phyloP scores from a whole-genome alignment of 176 grass and related monocot genomes.

The Eleusine indica region DNA sequence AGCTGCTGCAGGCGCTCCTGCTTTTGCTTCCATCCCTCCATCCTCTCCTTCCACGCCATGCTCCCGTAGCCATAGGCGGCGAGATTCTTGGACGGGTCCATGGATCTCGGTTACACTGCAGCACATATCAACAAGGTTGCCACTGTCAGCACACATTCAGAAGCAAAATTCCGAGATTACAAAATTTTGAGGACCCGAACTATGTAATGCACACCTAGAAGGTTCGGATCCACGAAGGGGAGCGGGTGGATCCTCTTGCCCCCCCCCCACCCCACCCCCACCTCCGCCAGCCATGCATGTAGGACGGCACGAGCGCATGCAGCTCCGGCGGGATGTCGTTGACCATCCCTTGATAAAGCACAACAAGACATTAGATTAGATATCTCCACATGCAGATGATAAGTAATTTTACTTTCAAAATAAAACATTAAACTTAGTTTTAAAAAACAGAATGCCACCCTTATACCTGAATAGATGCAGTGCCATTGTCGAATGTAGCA shows the following conservation, averaged over 20 bases:
- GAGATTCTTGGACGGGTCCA: slow-evolving; percentile 96
- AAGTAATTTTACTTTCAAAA: too few relatives aligned
- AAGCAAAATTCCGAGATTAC: slow-evolving; percentile 17
- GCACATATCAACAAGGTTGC: not conserved
- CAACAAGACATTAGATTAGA: too few relatives aligned
- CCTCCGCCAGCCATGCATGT: slow-evolving; percentile 47
- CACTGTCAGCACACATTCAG: not conserved
- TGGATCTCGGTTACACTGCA: slow-evolving; percentile 91
- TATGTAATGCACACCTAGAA: slow-evolving; percentile 49
- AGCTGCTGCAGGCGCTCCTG: slow-evolving; percentile 65
- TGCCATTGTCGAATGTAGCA: too few relatives aligned
- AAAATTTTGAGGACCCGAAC: not conserved
- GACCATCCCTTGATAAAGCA: slow-evolving; percentile 44
- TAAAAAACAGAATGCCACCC: too few relatives aligned
- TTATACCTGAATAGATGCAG: too few relatives aligned
- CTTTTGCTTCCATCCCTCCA: slow-evolving; percentile 92
- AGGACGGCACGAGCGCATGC: slow-evolving; percentile 91
- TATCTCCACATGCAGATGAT: too few relatives aligned
- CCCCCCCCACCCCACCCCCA: slow-evolving; percentile 35
- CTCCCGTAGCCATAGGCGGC: slow-evolving; percentile 91
- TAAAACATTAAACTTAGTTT: too few relatives aligned
- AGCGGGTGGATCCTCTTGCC: slow-evolving; percentile 87
- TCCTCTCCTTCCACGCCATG: slow-evolving; percentile 86
- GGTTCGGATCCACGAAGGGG: slow-evolving; percentile 71
- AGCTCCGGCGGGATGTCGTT: slow-evolving; percentile 93